Conservation (phyloP, 2,329 filamentous ascomycete species). For the Penicillium brasilianum region DNA sequence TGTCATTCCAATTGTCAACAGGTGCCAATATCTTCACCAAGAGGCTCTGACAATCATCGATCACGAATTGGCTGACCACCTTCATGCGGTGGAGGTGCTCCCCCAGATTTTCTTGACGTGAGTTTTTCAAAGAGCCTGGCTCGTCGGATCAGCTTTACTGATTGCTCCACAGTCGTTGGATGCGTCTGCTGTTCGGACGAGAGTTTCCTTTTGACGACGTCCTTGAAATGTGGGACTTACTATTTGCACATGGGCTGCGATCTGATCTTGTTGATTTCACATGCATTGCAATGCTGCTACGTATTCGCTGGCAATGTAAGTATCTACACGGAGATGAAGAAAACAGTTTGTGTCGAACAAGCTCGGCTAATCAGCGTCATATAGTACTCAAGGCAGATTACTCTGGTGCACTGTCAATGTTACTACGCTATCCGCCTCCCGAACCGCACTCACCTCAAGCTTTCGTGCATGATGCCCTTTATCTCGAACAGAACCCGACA, state of each 20-base stretch:
- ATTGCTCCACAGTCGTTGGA: conserved; percentile 72
- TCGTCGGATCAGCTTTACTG: conserved; percentile 10
- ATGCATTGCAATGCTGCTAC: conserved; percentile 91
- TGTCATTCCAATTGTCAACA: conserved; percentile 76
- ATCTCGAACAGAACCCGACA: conserved; percentile 51
- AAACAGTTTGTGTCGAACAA: conserved; percentile 6
- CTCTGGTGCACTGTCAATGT: conserved; percentile 77
- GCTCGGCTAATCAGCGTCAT: conserved; percentile 27
- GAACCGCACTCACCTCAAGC: conserved; percentile 70
- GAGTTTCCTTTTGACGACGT: conserved; percentile 90
- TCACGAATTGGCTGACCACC: conserved; percentile 78
- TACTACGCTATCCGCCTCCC: conserved; percentile 82
- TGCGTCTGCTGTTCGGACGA: conserved; percentile 86
- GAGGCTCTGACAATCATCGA: conserved; percentile 78
- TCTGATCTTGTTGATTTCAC: conserved; percentile 84
- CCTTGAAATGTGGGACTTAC: conserved; percentile 83
- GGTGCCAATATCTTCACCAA: conserved; percentile 87
- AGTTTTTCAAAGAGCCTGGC: conserved; percentile 34
- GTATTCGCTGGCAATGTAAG: conserved; percentile 87
- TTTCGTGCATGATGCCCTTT: conserved; percentile 82
- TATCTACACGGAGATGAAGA: conserved; percentile 20
- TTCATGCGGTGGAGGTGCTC: conserved; percentile 84
- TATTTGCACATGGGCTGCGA: conserved; percentile 84
- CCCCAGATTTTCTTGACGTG: conserved; percentile 96
- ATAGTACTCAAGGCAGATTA: conserved; percentile 85